Evolutionary conservation across 768 basidiomycete species (phyloP), one percentile per base, ranked within the genome.

Genomic region (Asterophora lycoperdoides): DNA sequence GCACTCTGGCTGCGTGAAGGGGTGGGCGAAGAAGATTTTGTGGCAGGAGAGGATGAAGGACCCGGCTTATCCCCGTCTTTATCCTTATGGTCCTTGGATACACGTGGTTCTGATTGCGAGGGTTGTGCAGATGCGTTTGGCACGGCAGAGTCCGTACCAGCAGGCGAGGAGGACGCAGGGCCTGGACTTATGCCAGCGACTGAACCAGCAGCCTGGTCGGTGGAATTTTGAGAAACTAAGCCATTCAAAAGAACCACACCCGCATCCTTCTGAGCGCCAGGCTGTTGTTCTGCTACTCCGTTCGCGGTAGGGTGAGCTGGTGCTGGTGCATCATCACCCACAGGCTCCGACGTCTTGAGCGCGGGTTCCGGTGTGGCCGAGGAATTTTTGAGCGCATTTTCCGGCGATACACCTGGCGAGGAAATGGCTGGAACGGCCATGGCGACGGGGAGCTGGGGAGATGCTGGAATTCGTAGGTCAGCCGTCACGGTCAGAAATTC

Each of bases 61-160:
- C 29, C 55, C 37, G 52, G 44, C 47, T 37, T 56, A 50, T 53
- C 49, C 15, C 57, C 52, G 50, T 57, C 48, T 54, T 52, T 59
- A 54, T 53, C 55, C 46, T 50, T 56, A 37, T 53, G 52, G 46
- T 28, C 43, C 34, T 35, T 17, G 17, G 32, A 20, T 56, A 39
- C 53, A 53, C 55, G 58, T 54, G 57, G 39, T 32, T 46, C 44
- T 37, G 32, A 44, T 18, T 18, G 19, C 35, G 51, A 41, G 30
- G 41, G 42, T 18, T 19, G 50, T 34, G 44, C 8, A 17, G 37
- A 23, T 30, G 44, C 20, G 35, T 23, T 36, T 39, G 56, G 40
- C n/a, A 51, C 29, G 35, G 50, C 38, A 52, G 53, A 30, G 43
- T 44, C 37, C 26, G 13, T 26, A 30, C 20, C 36, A 41, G 44